These are phyloP conservation scores for Ustilago lituana DNA, from an alignment of 1,284 basidiomycete genomes.

Conservation along the genomic window DNA sequence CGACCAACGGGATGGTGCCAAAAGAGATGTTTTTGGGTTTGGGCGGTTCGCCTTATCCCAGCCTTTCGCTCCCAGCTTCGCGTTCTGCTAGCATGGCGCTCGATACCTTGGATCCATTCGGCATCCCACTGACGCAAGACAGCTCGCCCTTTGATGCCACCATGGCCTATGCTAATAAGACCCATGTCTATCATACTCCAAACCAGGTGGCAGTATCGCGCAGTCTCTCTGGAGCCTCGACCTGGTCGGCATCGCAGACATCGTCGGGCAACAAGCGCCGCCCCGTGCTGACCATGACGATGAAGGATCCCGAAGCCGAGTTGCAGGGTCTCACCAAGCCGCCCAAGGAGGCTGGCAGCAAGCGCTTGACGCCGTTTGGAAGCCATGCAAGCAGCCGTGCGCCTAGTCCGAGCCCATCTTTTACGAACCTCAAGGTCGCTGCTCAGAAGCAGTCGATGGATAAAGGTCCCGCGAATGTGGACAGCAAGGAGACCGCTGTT, in stretches of 20 bases:
- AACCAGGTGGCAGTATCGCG: slow-evolving; percentile 37
- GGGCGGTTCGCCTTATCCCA: slow-evolving; percentile 54
- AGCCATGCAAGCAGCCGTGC: slow-evolving; percentile 45
- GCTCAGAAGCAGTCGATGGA: slow-evolving; percentile 1
- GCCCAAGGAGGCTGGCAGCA: slow-evolving; percentile 27
- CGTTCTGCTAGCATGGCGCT: slow-evolving; percentile 2
- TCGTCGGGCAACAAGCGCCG: slow-evolving; percentile 19
- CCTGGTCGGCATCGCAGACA: slow-evolving; percentile 6
- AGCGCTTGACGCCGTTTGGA: slow-evolving; percentile 50
- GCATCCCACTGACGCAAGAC: slow-evolving; percentile 47
- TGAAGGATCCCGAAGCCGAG: slow-evolving; percentile 57
- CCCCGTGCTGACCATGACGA: slow-evolving; percentile 55
- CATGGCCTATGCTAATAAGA: slow-evolving; percentile 46
- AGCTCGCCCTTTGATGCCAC: slow-evolving; percentile 47
- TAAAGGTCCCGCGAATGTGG: too few relatives aligned
- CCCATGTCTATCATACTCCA: slow-evolving; percentile 42
- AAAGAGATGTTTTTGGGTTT: slow-evolving; percentile 56
- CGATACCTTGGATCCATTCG: slow-evolving; percentile 46
- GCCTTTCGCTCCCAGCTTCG: slow-evolving; percentile 17
- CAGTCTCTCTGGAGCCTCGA: slow-evolving; percentile 16
- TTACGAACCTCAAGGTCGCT: slow-evolving; percentile 30
- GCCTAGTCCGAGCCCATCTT: slow-evolving; percentile 41
- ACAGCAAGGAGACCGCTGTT: not conserved
- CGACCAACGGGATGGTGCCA: slow-evolving; percentile 28
- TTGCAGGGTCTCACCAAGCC: slow-evolving; percentile 54